phyloP scores from a whole-genome alignment of 2,329 filamentous ascomycete species.

The Alternaria triticina region DNA sequence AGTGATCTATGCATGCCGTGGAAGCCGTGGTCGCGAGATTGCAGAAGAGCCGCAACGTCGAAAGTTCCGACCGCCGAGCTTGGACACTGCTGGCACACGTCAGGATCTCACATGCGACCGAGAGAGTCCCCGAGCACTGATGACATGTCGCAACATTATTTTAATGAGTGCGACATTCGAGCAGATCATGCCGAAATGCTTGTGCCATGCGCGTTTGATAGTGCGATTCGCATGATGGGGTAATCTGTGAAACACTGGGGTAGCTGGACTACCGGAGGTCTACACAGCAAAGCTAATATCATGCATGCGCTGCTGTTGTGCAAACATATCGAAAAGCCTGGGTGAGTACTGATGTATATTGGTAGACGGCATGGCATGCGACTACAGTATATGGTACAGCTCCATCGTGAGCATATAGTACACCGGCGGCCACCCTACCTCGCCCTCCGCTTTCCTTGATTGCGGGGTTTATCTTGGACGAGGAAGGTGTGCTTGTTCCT shows the following conservation, averaged over 20 bases:
- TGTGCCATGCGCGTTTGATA: not conserved
- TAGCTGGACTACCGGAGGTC: not conserved
- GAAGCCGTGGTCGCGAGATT: not conserved
- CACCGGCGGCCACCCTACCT: slow-evolving; percentile 33
- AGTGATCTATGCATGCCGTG: not conserved
- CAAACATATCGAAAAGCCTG: not conserved
- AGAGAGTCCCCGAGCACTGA: not conserved
- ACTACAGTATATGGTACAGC: slow-evolving; percentile 27
- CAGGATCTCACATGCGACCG: not conserved
- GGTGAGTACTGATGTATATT: slow-evolving; percentile 7
- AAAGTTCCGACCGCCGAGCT: not conserved
- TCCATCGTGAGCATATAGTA: slow-evolving; percentile 13
- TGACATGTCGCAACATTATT: not conserved
- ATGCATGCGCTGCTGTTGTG: not conserved
- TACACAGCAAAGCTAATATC: not conserved
- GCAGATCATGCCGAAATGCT: not conserved
- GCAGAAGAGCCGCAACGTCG: not conserved
- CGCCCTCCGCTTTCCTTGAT: slow-evolving; percentile 81
- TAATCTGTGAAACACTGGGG: not conserved
- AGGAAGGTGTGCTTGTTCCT: slow-evolving; percentile 92
- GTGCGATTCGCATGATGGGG: not conserved
- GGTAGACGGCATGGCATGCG: slow-evolving; percentile 9
- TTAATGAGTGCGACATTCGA: not conserved
- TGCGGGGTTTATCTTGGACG: slow-evolving; percentile 80
- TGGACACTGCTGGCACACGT: not conserved